Conservation (phyloP, 179 eudicot species). For the Beta corolliflora region DNA sequence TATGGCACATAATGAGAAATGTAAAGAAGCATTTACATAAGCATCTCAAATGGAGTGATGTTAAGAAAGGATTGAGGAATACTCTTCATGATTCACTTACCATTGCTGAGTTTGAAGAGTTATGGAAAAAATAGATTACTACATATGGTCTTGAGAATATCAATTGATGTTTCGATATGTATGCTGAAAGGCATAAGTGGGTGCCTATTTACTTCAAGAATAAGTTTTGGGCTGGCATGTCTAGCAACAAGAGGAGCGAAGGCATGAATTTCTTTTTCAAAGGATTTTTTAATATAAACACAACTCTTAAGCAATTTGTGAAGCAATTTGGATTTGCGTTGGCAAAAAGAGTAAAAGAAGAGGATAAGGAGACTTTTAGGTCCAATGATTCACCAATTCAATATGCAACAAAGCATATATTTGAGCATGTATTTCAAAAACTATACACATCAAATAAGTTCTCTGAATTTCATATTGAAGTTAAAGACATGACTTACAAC, state of each 20-base stretch:
- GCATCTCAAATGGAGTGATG: constrained; percentile 3
- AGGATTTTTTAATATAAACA: neutral
- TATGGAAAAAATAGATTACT: neutral
- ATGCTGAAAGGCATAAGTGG: neutral
- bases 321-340: neutral
- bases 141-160: neutral
- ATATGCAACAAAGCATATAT: neutral
- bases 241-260: neutral
- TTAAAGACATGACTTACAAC: neutral
- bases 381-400: neutral
- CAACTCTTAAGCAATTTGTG: neutral
- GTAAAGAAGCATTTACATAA: neutral
- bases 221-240: constrained; percentile 16
- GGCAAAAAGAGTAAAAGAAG: neutral
- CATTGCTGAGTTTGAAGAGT: neutral
- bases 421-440: constrained; percentile 2
- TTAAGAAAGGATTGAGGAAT: constrained; percentile 6
- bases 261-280: neutral
- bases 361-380: constrained; percentile 2
- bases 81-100: neutral
- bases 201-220: constrained; percentile 3
- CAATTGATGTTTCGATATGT: neutral
- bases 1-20: constrained; percentile 10
- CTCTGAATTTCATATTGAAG: neutral
- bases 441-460: constrained; percentile 3